These are phyloP conservation scores for Botrytis byssoidea DNA, from an alignment of 2,329 filamentous ascomycete species.

Conservation along the genomic window DNA sequence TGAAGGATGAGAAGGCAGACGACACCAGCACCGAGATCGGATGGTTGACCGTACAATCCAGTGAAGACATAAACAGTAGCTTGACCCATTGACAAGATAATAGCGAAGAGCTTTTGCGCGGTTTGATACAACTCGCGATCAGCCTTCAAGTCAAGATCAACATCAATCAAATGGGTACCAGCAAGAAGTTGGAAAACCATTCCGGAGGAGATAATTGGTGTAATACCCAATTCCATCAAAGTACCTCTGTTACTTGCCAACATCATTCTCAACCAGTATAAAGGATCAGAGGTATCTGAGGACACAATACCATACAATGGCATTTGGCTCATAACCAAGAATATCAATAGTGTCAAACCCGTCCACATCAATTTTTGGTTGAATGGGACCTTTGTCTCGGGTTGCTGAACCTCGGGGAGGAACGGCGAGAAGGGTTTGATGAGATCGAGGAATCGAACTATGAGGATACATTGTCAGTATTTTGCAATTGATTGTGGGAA, in stretches of 20 bases:
- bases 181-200: slow-evolving; percentile 99
- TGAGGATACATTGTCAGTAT: slow-evolving; percentile 33
- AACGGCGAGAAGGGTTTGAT: slow-evolving; percentile 99
- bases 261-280: slow-evolving; percentile 99
- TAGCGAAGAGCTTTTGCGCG: slow-evolving; percentile 97
- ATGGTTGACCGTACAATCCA: slow-evolving; percentile 94
- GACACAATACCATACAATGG: slow-evolving; percentile 98
- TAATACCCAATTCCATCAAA: slow-evolving; percentile 94
- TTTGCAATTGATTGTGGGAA: slow-evolving; percentile 22
- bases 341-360: slow-evolving; percentile 91
- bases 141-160: slow-evolving; percentile 99
- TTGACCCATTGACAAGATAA: slow-evolving; percentile 96
- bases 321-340: slow-evolving; percentile 99
- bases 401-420: slow-evolving; percentile 97
- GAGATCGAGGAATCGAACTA: slow-evolving; percentile 98
- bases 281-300: slow-evolving; percentile 94
- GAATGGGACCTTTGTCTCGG: slow-evolving; percentile 98
- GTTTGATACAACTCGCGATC: slow-evolving; percentile 99
- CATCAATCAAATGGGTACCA: slow-evolving; percentile 98
- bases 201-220: slow-evolving; percentile 97
- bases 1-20: slow-evolving; percentile 98
- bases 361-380: slow-evolving; percentile 98
- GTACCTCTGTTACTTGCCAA: slow-evolving; percentile 98
- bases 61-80: slow-evolving; percentile 98
- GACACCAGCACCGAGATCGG: slow-evolving; percentile 94